Evolutionary conservation across 768 basidiomycete species (phyloP).

Genomic region (Hemileccinum impolitum): DNA sequence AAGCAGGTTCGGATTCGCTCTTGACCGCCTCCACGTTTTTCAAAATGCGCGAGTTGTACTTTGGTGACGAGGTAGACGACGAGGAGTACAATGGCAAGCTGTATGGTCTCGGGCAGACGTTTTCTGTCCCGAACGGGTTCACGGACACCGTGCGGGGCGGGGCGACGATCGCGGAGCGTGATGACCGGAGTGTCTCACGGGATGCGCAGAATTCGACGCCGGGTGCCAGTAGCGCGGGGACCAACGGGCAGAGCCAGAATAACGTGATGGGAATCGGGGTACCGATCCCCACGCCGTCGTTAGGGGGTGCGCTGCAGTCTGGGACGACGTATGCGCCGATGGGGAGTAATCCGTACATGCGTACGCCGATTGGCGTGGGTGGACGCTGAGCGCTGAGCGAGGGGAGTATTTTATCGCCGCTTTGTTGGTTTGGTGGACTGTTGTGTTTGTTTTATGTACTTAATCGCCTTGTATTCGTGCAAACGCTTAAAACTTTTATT

Average conservation of each 20-base stretch:
- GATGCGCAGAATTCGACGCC: conserved; percentile 60
- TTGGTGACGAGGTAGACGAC: conserved; percentile 86
- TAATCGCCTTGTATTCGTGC: conserved; percentile 28
- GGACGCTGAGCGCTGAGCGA: conserved; percentile 36
- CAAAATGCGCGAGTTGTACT: conserved; percentile 91
- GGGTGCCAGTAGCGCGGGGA: conserved; percentile 14
- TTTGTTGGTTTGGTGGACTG: conserved; percentile 17
- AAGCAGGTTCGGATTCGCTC: conserved; percentile 96
- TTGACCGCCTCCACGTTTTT: conserved; percentile 94
- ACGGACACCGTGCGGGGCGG: conserved; percentile 65
- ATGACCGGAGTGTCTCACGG: conserved; percentile 47
- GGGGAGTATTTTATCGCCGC: conserved; percentile 18
- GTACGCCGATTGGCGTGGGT: conserved; percentile 54
- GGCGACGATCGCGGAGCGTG: conserved; percentile 50
- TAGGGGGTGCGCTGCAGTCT: conserved; percentile 42
- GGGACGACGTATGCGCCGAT: conserved; percentile 59
- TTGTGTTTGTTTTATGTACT: conserved; percentile 32
- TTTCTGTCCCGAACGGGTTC: conserved; percentile 62
- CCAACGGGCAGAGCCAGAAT: conserved; percentile 30
- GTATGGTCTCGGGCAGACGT: conserved; percentile 81
- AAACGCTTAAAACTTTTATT: neutral
- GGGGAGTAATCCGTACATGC: conserved; percentile 63
- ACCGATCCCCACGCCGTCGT: conserved; percentile 37
- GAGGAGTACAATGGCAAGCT: conserved; percentile 77
- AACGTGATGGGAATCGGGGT: conserved; percentile 48